These are phyloP conservation scores for Aquanectria penicillioides DNA, from an alignment of 2,329 filamentous ascomycete species.

Conservation along the genomic window DNA sequence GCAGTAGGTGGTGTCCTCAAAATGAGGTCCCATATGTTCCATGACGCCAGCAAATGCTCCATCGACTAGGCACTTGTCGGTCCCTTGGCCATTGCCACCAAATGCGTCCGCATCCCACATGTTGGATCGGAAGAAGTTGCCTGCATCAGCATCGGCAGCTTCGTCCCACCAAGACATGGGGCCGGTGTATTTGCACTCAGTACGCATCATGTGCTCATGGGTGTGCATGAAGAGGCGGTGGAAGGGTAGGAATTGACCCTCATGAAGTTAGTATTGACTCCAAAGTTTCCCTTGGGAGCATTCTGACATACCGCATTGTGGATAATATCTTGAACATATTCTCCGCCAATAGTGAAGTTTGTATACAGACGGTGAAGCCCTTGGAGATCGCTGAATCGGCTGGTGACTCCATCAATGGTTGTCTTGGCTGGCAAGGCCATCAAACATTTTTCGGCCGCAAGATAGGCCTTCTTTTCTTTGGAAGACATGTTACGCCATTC, in stretches of 20 bases:
- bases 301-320: slow-evolving; percentile 3
- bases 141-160: not conserved
- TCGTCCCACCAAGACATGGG: slow-evolving; percentile 4
- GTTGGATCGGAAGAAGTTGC: slow-evolving; percentile 1
- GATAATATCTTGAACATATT: slow-evolving; percentile 1
- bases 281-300: not conserved
- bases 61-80: not conserved
- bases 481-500: not conserved
- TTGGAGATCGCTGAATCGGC: not conserved
- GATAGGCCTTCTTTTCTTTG: not conserved
- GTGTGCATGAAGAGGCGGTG: not conserved
- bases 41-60: not conserved
- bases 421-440: not conserved
- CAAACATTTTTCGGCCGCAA: not conserved
- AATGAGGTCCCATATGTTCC: not conserved
- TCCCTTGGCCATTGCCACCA: not conserved
- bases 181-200: not conserved
- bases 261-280: not conserved
- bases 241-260: slow-evolving; percentile 2
- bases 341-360: not conserved
- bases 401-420: not conserved
- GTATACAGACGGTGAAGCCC: not conserved
- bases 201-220: not conserved
- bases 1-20: not conserved
- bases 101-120: slow-evolving; percentile 1